A percentile compares a stretch with the other conserved stretches of the same genome.
Evolutionary conservation across 306 rosid species (phyloP).

Genomic region (Rosa lucieae): DNA sequence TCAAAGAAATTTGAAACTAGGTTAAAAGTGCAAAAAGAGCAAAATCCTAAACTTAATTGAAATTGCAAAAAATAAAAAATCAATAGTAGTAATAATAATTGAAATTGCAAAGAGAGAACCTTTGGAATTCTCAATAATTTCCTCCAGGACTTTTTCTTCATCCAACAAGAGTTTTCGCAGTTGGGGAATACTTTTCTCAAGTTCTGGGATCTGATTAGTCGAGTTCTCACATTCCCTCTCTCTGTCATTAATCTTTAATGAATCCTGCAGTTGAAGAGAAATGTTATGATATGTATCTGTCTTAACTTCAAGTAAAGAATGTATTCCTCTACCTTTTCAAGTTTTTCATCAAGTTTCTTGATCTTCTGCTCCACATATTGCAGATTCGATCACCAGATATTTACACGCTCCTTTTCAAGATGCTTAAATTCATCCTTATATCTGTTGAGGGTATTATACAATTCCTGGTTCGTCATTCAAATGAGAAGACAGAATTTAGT

Average conservation of each 20-base stretch:
- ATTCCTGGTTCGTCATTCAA: conserved; percentile 48
- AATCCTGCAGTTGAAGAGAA: conserved; percentile 57
- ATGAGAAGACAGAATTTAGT: conserved; percentile 20
- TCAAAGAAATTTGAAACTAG: neutral
- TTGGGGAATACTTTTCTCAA: conserved; percentile 68
- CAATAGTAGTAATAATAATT: neutral
- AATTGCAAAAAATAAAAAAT: neutral
- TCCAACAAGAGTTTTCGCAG: conserved; percentile 64
- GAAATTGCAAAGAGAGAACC: conserved; percentile 39
- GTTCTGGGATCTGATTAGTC: conserved; percentile 64
- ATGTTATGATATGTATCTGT: conserved; percentile 14
- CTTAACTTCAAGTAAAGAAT: conserved; percentile 13
- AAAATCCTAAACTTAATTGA: neutral
- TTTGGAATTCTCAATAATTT: conserved; percentile 67
- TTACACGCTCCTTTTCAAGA: conserved; percentile 90
- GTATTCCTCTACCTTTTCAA: conserved; percentile 61
- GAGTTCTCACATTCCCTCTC: conserved; percentile 73
- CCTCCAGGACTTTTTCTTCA: conserved; percentile 81
- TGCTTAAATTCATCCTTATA: conserved; percentile 86
- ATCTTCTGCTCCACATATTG: conserved; percentile 82
- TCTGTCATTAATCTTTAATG: conserved; percentile 49
- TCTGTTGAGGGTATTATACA: conserved; percentile 66
- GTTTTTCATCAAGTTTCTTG: conserved; percentile 76
- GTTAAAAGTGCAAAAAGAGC: neutral
- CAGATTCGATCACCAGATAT: conserved; percentile 73